phyloP scores from a whole-genome alignment of 2,329 filamentous ascomycete species.

The Pyrenochaeta sp. region DNA sequence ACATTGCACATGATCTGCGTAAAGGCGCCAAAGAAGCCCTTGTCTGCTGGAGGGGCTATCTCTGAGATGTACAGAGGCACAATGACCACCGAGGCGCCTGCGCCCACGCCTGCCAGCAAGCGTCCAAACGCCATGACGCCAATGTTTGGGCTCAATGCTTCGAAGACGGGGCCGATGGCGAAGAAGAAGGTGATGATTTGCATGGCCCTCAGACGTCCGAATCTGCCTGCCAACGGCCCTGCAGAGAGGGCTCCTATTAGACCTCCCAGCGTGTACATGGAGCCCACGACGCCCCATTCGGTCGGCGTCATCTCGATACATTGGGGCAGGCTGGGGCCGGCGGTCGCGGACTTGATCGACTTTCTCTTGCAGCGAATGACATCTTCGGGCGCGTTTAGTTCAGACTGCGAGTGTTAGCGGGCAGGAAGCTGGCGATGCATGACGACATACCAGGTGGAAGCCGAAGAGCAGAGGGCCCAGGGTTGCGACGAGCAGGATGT shows the following conservation, averaged over 20 bases:
- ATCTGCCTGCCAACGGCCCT: conserved; percentile 78
- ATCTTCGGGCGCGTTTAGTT: conserved; percentile 93
- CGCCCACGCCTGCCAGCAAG: conserved; percentile 80
- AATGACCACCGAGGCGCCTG: conserved; percentile 88
- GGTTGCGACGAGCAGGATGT: conserved; percentile 77
- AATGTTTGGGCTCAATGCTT: conserved; percentile 74
- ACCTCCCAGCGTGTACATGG: conserved; percentile 90
- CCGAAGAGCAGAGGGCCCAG: conserved; percentile 93
- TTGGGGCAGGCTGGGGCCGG: conserved; percentile 62
- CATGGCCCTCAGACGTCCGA: conserved; percentile 80
- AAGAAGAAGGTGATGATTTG: conserved; percentile 79
- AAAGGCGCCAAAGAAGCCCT: conserved; percentile 80
- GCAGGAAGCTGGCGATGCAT: not conserved
- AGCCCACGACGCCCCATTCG: conserved; percentile 85
- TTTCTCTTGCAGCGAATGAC: conserved; percentile 85
- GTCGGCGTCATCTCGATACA: conserved; percentile 89
- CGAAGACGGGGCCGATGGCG: conserved; percentile 75
- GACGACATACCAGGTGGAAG: conserved; percentile 76
- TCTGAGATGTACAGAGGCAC: conserved; percentile 96
- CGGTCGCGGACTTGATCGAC: conserved; percentile 52
- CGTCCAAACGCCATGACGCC: conserved; percentile 75
- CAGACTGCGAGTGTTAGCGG: conserved; percentile 66
- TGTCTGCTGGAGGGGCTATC: conserved; percentile 73
- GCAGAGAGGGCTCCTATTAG: conserved; percentile 81
- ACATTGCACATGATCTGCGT: conserved; percentile 95